Conservation (phyloP, 202 grass and related monocot species). For the Brachypodium distachyon region DNA sequence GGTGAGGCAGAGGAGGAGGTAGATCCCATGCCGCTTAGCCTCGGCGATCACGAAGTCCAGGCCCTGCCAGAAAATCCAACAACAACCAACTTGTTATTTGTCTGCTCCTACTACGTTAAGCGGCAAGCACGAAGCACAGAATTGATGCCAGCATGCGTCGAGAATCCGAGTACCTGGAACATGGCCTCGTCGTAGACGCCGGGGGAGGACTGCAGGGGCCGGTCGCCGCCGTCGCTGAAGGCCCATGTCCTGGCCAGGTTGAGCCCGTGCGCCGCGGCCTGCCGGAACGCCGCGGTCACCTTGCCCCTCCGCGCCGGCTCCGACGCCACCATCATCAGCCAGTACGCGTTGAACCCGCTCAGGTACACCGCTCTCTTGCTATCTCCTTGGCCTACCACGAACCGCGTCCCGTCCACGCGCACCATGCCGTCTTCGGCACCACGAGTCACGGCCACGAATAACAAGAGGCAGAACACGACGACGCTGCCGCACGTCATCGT, state of each 20-base stretch:
- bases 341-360: constrained; percentile 69
- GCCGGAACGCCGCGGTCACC: constrained; percentile 36
- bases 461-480: no score
- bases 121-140: no score
- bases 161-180: constrained; percentile 60
- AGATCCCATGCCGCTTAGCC: constrained; percentile 34
- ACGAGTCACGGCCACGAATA: background rate
- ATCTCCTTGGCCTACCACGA: constrained; percentile 1
- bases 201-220: constrained; percentile 33
- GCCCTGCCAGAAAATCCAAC: background rate
- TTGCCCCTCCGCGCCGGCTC: constrained; percentile 12
- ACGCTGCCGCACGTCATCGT: no score
- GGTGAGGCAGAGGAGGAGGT: constrained; percentile 51
- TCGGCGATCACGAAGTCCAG: constrained; percentile 56
- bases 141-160: no score
- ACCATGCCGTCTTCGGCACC: background rate
- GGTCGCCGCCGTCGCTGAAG: constrained; percentile 47
- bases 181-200: constrained; percentile 53
- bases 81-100: background rate
- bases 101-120: no score
- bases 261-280: constrained; percentile 31
- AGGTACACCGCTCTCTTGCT: constrained; percentile 27
- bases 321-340: constrained; percentile 47
- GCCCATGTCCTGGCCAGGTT: constrained; percentile 52
- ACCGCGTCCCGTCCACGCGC: constrained; percentile 27